Conservation (phyloP, 2,329 filamentous ascomycete genomes). For the Exophiala xenobiotica region DNA sequence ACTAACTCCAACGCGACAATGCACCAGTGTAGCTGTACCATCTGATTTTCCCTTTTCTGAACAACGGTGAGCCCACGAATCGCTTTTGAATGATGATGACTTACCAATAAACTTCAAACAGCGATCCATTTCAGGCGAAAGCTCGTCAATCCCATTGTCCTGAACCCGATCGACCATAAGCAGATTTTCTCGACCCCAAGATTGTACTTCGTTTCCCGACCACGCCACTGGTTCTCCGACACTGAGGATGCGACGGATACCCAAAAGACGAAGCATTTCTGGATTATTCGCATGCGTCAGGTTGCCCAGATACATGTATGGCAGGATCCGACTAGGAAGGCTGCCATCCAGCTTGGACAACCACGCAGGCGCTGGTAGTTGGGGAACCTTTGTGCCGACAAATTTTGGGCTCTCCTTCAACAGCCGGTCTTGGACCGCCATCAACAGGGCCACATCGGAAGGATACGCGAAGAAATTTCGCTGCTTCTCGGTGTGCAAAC, state of each 20-base stretch:
- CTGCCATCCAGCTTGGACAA: slow-evolving; percentile 82
- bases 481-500: slow-evolving; percentile 73
- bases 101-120: slow-evolving; percentile 91
- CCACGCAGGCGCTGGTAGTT: slow-evolving; percentile 66
- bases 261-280: slow-evolving; percentile 72
- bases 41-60: slow-evolving; percentile 74
- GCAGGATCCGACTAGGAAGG: slow-evolving; percentile 80
- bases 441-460: slow-evolving; percentile 81
- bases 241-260: slow-evolving; percentile 83
- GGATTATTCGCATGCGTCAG: slow-evolving; percentile 92
- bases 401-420: slow-evolving; percentile 65
- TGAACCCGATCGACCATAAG: slow-evolving; percentile 83
- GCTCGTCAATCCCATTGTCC: slow-evolving; percentile 92
- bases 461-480: slow-evolving; percentile 97
- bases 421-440: slow-evolving; percentile 71
- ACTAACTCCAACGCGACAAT: slow-evolving; percentile 94
- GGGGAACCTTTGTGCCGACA: slow-evolving; percentile 28
- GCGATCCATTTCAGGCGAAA: slow-evolving; percentile 79
- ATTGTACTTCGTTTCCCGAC: slow-evolving; percentile 66
- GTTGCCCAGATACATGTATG: slow-evolving; percentile 96
- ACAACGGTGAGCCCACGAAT: slow-evolving; percentile 20
- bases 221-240: slow-evolving; percentile 87
- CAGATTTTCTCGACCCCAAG: slow-evolving; percentile 76
- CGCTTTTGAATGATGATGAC: slow-evolving; percentile 37
- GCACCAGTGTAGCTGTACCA: slow-evolving; percentile 83